Evolutionary conservation across 2,329 filamentous ascomycete species (phyloP), one percentile per base, ranked within the genome.

Genomic region (Apiospora kogelbergensis): DNA sequence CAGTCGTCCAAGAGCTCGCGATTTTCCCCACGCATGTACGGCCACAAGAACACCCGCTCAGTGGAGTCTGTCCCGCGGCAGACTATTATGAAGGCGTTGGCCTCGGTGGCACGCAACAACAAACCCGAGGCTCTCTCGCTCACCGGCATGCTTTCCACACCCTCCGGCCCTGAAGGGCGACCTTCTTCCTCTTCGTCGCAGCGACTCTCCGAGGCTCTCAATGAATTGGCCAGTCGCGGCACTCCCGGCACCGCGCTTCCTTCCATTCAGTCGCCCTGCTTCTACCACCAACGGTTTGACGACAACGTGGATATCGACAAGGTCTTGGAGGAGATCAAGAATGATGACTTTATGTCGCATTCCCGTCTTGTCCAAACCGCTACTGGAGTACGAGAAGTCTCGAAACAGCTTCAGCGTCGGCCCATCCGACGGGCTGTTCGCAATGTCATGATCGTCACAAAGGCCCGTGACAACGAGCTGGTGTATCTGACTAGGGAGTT

Each of bases 381-480:
- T 66, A 97, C 94, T 0, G 93, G 94, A 63, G 96, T 99, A 24
- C 90, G 96, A 67, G 96, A 99, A 81, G 95, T 99, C 15, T 97
- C 94, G 20, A 95, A 97, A 81, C 96, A 98, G 82, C 86, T 99
- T 69, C 95, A 97, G 82, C 90, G 95, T 68, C 89, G 94, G 48
- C 95, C 96, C 26, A 94, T 98, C 80, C 96, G 93, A 81, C 91
- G 95, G 73, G 95, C 95, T 13, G 95, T 99, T 63, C 90, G 89
- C 77, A 98, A 94, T 79, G 89, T 99, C 76, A 98, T 99, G 96
- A 97, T 99, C 76, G 93, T 99, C 72, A 99, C 96, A 71, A 99
- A 98, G 82, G 96, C 96, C 26, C 90, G 96, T 72, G 96, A 99
- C 82, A 98, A 99, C 78, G 90, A 93, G 74, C 87, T 99, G 20